Conservation (phyloP, 306 rosid species). For the Sesbania bispinosa region DNA sequence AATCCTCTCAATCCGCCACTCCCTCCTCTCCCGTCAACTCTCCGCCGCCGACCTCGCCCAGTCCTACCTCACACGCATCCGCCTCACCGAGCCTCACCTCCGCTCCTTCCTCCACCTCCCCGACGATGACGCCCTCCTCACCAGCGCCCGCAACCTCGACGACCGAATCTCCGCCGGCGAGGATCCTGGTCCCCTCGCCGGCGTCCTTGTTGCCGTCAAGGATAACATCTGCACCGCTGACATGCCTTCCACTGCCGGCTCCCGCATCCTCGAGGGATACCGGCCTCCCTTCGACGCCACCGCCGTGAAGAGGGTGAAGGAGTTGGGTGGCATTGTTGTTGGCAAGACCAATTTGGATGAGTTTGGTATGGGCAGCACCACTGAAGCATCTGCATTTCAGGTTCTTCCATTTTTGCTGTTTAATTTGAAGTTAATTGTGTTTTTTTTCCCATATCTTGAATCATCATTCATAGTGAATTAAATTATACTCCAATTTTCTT, state of each 20-base stretch:
- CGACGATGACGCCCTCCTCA: conserved; percentile 36
- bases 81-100: conserved; percentile 66
- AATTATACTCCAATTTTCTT: neutral
- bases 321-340: conserved; percentile 72
- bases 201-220: conserved; percentile 81
- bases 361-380: conserved; percentile 98
- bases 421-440: neutral
- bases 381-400: conserved; percentile 95
- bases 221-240: conserved; percentile 89
- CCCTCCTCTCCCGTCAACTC: conserved; percentile 66
- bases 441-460: neutral
- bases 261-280: conserved; percentile 70
- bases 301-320: conserved; percentile 68
- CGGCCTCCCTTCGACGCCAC: conserved; percentile 90
- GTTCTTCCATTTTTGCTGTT: conserved; percentile 25
- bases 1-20: conserved; percentile 72
- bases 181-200: conserved; percentile 78
- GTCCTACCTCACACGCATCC: conserved; percentile 66
- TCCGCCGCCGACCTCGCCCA: conserved; percentile 64
- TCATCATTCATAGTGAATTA: neutral
- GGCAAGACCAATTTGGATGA: conserved; percentile 97
- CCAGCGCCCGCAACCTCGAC: conserved; percentile 58
- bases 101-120: conserved; percentile 81
- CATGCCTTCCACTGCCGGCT: conserved; percentile 91
- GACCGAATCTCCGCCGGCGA: conserved; percentile 44